These are phyloP conservation scores for Colletotrichum truncatum DNA, from an alignment of 2,329 filamentous ascomycete genomes.

Conservation along the genomic window DNA sequence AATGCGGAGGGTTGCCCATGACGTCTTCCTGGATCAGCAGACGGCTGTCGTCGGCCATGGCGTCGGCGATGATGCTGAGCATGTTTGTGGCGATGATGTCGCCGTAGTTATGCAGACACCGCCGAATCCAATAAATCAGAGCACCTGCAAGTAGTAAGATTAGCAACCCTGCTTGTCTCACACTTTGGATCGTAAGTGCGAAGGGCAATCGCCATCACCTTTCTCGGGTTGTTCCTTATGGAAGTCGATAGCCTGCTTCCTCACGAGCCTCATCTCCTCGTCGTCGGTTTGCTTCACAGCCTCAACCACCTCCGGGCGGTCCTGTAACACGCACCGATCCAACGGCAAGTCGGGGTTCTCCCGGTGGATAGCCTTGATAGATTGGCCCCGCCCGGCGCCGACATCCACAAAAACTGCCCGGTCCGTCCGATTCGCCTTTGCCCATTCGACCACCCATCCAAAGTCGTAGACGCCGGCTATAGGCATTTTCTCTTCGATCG, in stretches of 20 bases:
- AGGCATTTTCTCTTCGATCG: slow-evolving; percentile 36
- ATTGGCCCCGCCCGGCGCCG: slow-evolving; percentile 42
- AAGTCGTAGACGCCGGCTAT: slow-evolving; percentile 42
- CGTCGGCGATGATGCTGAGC: slow-evolving; percentile 38
- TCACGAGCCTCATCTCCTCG: slow-evolving; percentile 26
- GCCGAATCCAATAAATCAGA: slow-evolving; percentile 45
- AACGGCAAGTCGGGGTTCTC: slow-evolving; percentile 36
- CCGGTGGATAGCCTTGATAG: slow-evolving; percentile 36
- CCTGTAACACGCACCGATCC: slow-evolving; percentile 42
- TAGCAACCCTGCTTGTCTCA: not conserved
- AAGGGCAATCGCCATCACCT: slow-evolving; percentile 2
- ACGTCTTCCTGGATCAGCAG: slow-evolving; percentile 45
- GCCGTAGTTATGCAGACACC: slow-evolving; percentile 49
- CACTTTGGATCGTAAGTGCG: not conserved
- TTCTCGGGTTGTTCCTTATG: slow-evolving; percentile 36
- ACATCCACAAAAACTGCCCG: slow-evolving; percentile 43
- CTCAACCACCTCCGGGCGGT: slow-evolving; percentile 40
- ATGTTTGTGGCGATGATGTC: slow-evolving; percentile 42
- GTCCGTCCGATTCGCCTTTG: not conserved
- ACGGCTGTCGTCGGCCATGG: slow-evolving; percentile 43
- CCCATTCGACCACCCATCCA: slow-evolving; percentile 36
- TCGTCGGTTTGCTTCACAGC: slow-evolving; percentile 33
- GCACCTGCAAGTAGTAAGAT: slow-evolving; percentile 37
- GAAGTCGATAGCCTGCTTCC: slow-evolving; percentile 39
- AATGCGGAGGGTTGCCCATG: slow-evolving; percentile 37